These are phyloP conservation scores for Tetrahymena thermophila DNA, from an alignment of 73 alveolate species.

Conservation along the genomic window DNA sequence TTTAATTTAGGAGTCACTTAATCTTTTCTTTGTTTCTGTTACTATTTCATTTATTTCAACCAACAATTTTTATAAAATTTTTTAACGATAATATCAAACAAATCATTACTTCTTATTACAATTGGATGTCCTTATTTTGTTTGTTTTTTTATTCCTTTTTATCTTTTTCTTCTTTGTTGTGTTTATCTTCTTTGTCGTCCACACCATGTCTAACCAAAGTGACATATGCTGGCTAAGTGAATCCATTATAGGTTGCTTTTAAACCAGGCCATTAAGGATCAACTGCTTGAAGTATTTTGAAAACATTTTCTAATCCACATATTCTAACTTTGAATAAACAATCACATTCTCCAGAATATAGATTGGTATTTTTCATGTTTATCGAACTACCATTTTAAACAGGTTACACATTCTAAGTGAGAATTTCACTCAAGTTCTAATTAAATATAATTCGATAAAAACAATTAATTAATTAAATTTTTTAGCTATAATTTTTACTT, in stretches of 20 bases:
- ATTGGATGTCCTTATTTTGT: background rate
- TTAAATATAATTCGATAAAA: background rate
- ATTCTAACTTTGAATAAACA: conserved; percentile 22
- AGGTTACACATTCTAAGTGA: conserved; percentile 3
- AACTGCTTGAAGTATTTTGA: conserved; percentile 28
- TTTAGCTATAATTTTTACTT: background rate
- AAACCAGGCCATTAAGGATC: conserved; percentile 18
- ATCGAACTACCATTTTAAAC: background rate
- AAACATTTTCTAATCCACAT: conserved; percentile 28
- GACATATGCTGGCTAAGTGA: conserved; percentile 36
- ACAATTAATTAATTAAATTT: background rate
- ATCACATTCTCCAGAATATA: conserved; percentile 55
- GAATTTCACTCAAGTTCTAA: background rate
- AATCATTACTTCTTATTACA: background rate
- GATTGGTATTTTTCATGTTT: background rate
- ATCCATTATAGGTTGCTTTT: conserved; percentile 48
- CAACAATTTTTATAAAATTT: background rate
- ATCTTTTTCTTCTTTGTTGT: conserved; percentile 22
- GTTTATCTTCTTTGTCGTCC: conserved; percentile 27
- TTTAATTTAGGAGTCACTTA: background rate
- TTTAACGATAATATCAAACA: no score
- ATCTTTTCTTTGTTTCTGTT: background rate
- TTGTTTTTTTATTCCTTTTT: conserved; percentile 19
- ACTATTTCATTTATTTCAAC: background rate
- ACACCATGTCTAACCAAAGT: conserved; percentile 19